Percentiles rank a stretch among this genome's conserved stretches.
phyloP scores from a whole-genome alignment of 768 basidiomycete species.

The Leccinum uliginosum region DNA sequence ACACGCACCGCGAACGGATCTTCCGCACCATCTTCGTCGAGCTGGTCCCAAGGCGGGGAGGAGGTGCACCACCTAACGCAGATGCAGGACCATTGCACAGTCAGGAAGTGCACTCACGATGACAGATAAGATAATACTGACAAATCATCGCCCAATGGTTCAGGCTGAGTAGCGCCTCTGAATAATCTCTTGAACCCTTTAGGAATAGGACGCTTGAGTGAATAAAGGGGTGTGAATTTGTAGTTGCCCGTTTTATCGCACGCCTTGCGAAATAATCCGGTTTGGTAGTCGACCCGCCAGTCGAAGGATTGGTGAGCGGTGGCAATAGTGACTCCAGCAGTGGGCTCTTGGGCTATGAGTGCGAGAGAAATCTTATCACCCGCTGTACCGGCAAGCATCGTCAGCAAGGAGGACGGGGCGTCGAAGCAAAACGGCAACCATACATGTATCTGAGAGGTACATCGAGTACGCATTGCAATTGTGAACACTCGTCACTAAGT shows the following conservation, averaged over 20 bases:
- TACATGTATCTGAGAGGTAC: slow-evolving; percentile 29
- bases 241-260: slow-evolving; percentile 11
- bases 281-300: slow-evolving; percentile 18
- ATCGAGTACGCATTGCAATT: slow-evolving; percentile 31
- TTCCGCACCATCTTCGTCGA: slow-evolving; percentile 23
- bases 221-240: slow-evolving; percentile 20
- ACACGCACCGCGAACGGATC: slow-evolving; percentile 17
- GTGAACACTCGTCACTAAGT: slow-evolving; percentile 29
- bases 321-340: background rate
- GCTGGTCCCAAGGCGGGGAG: slow-evolving; percentile 23
- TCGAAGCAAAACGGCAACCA: background rate
- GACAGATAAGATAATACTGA: slow-evolving; percentile 7
- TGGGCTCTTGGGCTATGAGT: slow-evolving; percentile 11
- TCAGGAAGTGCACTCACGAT: background rate
- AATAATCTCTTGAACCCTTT: slow-evolving; percentile 10
- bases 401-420: background rate
- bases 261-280: slow-evolving; percentile 20
- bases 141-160: slow-evolving; percentile 15
- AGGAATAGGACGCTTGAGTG: slow-evolving; percentile 9
- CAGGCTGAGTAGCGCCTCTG: slow-evolving; percentile 10
- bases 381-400: slow-evolving; percentile 4
- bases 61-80: slow-evolving; percentile 18
- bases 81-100: background rate
- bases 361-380: slow-evolving; percentile 21
- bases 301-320: background rate